A percentile compares a stretch with the other conserved stretches of the same genome.
Conservation (phyloP, 257 asterid species). For the Parsonsia alboflavescens region DNA sequence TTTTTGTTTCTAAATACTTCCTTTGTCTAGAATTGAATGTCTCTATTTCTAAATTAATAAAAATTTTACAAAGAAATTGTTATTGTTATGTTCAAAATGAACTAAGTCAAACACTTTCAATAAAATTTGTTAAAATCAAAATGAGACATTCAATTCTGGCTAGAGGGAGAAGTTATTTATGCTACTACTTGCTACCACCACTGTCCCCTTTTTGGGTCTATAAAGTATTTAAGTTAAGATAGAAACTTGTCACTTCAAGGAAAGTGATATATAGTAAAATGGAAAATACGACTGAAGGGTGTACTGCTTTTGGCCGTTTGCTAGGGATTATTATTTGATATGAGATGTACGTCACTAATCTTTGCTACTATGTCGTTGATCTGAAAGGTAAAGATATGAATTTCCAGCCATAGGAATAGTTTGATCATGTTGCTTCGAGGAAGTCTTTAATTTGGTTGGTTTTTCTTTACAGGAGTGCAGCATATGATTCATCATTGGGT, state of each 20-base stretch:
- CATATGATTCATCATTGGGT: conserved; percentile 77
- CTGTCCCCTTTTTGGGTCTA: not conserved
- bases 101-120: too few relatives aligned
- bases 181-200: not conserved
- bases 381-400: not conserved
- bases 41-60: too few relatives aligned
- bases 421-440: not conserved
- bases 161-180: not conserved
- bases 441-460: not conserved
- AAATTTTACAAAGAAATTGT: too few relatives aligned
- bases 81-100: too few relatives aligned
- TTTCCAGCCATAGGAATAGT: not conserved
- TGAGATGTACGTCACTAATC: not conserved
- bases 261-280: not conserved
- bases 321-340: not conserved
- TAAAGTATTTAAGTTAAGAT: not conserved
- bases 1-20: not conserved
- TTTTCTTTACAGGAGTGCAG: conserved; percentile 52
- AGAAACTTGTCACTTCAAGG: not conserved
- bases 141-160: too few relatives aligned
- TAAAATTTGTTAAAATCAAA: too few relatives aligned
- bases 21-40: too few relatives aligned
- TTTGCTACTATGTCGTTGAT: not conserved
- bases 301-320: not conserved
- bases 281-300: not conserved